These are phyloP conservation scores for Didymella lethalis DNA, from an alignment of 2,329 filamentous ascomycete genomes.

Conservation along the genomic window DNA sequence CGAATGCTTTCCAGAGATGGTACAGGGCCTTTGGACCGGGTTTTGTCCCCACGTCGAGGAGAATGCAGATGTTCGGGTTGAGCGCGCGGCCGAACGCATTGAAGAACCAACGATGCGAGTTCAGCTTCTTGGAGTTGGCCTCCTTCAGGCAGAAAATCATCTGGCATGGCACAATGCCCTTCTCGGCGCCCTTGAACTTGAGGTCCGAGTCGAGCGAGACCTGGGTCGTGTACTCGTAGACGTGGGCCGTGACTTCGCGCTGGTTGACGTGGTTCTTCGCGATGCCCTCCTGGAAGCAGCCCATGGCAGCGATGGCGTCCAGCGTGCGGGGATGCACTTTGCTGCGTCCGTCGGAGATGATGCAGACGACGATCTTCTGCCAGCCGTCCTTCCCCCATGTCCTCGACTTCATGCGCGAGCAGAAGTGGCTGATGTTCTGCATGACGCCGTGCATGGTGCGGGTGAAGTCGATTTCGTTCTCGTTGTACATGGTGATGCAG, in stretches of 20 bases:
- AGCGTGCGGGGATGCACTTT: slow-evolving; percentile 93
- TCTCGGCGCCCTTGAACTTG: slow-evolving; percentile 99
- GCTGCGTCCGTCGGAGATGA: slow-evolving; percentile 92
- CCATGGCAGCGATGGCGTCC: slow-evolving; percentile 94
- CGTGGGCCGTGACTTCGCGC: slow-evolving; percentile 91
- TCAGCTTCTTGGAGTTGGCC: slow-evolving; percentile 96
- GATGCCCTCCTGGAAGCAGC: slow-evolving; percentile 97
- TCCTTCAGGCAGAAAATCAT: slow-evolving; percentile 99
- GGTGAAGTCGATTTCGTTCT: slow-evolving; percentile 95
- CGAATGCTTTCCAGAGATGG: slow-evolving; percentile 98
- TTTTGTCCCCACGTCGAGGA: slow-evolving; percentile 94
- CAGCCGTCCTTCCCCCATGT: slow-evolving; percentile 97
- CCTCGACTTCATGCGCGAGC: slow-evolving; percentile 86
- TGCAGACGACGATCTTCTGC: slow-evolving; percentile 99
- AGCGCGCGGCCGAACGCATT: slow-evolving; percentile 94
- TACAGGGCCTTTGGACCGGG: slow-evolving; percentile 92
- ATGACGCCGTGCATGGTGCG: slow-evolving; percentile 98
- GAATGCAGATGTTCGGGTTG: slow-evolving; percentile 94
- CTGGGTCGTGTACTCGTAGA: slow-evolving; percentile 99
- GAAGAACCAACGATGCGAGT: slow-evolving; percentile 99
- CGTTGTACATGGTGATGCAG: slow-evolving; percentile 99
- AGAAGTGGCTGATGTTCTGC: slow-evolving; percentile 98
- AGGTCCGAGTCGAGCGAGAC: slow-evolving; percentile 94
- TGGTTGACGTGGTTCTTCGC: slow-evolving; percentile 99
- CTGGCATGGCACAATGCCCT: slow-evolving; percentile 97